Conservation (phyloP, 257 asterid genomes). For the Solanum sitiens region DNA sequence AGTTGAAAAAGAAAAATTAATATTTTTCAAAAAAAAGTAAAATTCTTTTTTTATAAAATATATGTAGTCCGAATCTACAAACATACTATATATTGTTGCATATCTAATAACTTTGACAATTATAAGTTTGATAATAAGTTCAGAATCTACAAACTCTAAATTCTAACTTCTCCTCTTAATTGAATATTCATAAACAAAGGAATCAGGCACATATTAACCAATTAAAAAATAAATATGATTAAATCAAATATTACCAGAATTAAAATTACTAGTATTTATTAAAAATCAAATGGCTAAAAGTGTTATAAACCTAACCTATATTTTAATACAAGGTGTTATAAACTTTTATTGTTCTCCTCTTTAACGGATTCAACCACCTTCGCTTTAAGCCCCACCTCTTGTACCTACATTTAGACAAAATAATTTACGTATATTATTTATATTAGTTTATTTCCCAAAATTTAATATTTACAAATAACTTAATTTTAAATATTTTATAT, state of each 20-base stretch:
- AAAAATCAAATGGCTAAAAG: not conserved
- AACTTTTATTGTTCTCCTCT: not conserved
- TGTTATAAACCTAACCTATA: not conserved
- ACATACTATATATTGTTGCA: not conserved
- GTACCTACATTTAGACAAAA: not conserved
- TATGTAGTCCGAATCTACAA: no score
- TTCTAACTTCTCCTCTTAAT: not conserved
- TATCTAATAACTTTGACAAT: not conserved
- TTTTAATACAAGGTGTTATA: not conserved
- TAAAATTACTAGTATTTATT: not conserved
- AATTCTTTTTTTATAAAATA: no score
- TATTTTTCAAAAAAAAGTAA: no score
- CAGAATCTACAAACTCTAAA: not conserved
- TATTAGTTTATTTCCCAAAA: no score
- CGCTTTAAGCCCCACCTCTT: not conserved
- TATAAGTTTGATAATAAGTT: not conserved
- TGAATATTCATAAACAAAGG: not conserved
- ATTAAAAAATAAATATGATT: not conserved
- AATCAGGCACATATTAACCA: not conserved
- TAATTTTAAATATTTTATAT: not conserved
- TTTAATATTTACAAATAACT: no score
- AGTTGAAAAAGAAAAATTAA: no score
- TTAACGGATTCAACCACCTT: not conserved
- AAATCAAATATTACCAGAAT: not conserved
- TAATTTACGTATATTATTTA: not conserved